Conservation (phyloP, 2,329 filamentous ascomycete genomes). For the Trichoderma polysporum region DNA sequence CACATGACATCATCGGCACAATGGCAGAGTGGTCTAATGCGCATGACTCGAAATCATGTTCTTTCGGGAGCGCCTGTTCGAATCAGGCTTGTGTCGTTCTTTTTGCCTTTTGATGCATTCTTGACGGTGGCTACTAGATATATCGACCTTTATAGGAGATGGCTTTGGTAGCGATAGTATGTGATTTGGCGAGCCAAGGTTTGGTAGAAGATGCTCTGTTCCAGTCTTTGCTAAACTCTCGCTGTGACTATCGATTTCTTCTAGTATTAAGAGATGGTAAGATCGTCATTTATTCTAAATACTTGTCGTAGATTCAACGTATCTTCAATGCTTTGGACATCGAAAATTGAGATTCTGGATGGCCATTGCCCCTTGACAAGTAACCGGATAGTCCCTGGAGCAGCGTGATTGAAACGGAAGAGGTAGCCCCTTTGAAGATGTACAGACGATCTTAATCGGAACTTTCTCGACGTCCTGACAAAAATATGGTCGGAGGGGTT, state of each 20-base stretch:
- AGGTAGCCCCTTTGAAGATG: neutral
- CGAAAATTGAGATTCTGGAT: neutral
- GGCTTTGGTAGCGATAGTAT: no score
- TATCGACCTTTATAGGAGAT: no score
- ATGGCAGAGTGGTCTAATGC: slow-evolving; percentile 22
- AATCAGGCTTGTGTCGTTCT: slow-evolving; percentile 18
- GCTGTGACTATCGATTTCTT: no score
- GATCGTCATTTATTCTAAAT: no score
- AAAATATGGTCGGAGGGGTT: no score
- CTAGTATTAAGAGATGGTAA: neutral
- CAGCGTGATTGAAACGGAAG: neutral
- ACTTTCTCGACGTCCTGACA: neutral
- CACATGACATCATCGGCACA: slow-evolving; percentile 5
- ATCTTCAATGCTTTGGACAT: neutral
- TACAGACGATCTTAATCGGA: no score
- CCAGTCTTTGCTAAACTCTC: neutral
- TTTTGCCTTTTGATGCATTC: neutral
- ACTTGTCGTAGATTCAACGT: neutral
- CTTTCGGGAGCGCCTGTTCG: slow-evolving; percentile 21
- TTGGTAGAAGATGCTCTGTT: neutral
- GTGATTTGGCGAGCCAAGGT: neutral
- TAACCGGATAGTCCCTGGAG: neutral
- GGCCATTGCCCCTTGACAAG: neutral
- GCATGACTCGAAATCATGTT: slow-evolving; percentile 24
- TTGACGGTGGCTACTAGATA: neutral